phyloP scores from a whole-genome alignment of 257 asterid species.

The Eucommia ulmoides region DNA sequence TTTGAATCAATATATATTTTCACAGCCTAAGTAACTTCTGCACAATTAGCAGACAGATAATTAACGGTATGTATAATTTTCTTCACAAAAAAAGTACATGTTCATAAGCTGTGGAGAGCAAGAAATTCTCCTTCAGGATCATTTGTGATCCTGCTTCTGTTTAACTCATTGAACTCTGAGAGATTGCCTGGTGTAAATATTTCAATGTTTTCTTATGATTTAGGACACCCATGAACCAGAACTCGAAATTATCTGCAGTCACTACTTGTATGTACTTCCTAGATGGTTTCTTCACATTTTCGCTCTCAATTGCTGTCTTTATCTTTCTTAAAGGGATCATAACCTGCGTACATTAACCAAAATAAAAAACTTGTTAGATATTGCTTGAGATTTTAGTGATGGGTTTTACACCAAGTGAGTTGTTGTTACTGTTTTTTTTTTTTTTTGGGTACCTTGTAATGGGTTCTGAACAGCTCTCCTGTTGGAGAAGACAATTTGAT shows the following conservation, averaged over 20 bases:
- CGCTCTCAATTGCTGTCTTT: conserved; percentile 16
- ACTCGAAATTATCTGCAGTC: conserved; percentile 34
- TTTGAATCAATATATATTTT: no score
- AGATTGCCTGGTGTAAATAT: conserved; percentile 22
- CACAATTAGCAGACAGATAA: no score
- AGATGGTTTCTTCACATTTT: conserved; percentile 19
- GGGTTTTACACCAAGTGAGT: neutral
- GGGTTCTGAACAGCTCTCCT: conserved; percentile 20
- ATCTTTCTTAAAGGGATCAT: conserved; percentile 26
- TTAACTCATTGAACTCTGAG: conserved; percentile 14
- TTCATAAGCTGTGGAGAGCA: no score
- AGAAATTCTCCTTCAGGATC: no score
- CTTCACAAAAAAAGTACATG: no score
- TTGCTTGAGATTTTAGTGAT: neutral
- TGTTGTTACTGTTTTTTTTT: no score
- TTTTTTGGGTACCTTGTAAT: conserved; percentile 24
- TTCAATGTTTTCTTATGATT: conserved; percentile 23
- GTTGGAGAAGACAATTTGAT: conserved; percentile 24
- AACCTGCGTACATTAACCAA: conserved; percentile 16
- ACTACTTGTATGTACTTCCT: conserved; percentile 30
- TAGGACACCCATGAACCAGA: conserved; percentile 55
- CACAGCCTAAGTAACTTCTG: no score
- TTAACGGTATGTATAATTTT: no score
- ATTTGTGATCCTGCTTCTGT: no score
- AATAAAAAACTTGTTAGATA: neutral